phyloP scores from a whole-genome alignment of 2,329 filamentous ascomycete species.

The Sordariomycetes sp. region DNA sequence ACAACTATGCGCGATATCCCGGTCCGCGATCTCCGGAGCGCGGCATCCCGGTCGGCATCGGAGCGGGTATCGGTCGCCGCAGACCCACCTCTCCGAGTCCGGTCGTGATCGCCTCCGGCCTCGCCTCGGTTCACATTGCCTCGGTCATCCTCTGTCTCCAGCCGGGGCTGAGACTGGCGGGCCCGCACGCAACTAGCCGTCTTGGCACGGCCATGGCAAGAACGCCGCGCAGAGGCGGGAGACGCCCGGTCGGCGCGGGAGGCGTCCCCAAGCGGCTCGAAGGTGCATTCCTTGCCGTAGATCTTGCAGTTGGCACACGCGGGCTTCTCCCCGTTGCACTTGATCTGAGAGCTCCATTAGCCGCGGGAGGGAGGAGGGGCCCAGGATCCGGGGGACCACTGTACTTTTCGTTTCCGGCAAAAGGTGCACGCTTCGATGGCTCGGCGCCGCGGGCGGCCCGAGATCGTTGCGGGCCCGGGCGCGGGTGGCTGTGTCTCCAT shows the following conservation, averaged over 20 bases:
- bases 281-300: constrained; percentile 28
- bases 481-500: background rate
- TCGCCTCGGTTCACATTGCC: background rate
- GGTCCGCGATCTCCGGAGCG: background rate
- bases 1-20: constrained; percentile 20
- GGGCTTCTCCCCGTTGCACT: constrained; percentile 30
- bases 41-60: background rate
- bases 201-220: background rate
- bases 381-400: constrained; percentile 4
- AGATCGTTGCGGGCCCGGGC: background rate
- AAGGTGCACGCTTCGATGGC: constrained; percentile 17
- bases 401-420: constrained; percentile 16
- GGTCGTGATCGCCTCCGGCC: background rate
- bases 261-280: constrained; percentile 19
- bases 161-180: background rate
- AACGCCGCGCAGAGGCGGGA: background rate
- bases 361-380: background rate
- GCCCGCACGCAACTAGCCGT: background rate
- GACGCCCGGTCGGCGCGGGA: background rate
- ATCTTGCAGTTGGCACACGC: constrained; percentile 29
- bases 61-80: background rate
- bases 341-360: constrained; percentile 22
- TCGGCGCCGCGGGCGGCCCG: constrained; percentile 11
- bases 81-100: background rate
- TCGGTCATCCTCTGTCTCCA: background rate